A percentile compares a stretch with the other conserved stretches of the same genome.
Evolutionary conservation across 2,329 filamentous ascomycete genomes (phyloP).

Genomic region (Fusarium pseudonygamai): DNA sequence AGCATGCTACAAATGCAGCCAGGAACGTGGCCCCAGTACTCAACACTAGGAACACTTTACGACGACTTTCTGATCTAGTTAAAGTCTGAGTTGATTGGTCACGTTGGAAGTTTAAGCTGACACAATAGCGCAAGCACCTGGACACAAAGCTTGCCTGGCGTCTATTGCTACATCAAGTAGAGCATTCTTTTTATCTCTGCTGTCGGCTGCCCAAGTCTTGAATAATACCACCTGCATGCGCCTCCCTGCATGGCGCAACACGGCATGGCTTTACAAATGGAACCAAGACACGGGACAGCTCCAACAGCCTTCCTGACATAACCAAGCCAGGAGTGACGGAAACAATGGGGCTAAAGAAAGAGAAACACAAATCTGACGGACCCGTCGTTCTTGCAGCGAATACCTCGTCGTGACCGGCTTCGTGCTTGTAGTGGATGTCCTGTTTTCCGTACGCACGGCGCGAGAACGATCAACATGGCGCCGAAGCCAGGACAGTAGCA

Average conservation of each 20-base stretch:
- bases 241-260: conserved; percentile 38
- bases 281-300: conserved; percentile 13
- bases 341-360: conserved; percentile 1
- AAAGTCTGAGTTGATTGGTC: background rate
- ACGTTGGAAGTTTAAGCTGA: background rate
- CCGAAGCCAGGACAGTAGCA: conserved; percentile 22
- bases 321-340: background rate
- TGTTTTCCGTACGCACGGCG: background rate
- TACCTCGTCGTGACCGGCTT: conserved; percentile 4
- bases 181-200: background rate
- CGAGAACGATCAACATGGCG: conserved; percentile 33
- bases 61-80: conserved; percentile 1
- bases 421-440: conserved; percentile 15
- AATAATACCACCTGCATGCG: conserved; percentile 17
- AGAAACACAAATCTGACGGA: background rate
- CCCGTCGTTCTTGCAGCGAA: background rate
- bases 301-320: background rate
- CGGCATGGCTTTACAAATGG: conserved; percentile 21
- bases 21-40: conserved; percentile 30
- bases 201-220: conserved; percentile 3
- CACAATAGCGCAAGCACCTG: conserved; percentile 2
- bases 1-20: conserved; percentile 20
- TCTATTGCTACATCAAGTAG: background rate
- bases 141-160: background rate
- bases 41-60: background rate